Conservation (phyloP, 805 yeast species). For the Candida ortonii region DNA sequence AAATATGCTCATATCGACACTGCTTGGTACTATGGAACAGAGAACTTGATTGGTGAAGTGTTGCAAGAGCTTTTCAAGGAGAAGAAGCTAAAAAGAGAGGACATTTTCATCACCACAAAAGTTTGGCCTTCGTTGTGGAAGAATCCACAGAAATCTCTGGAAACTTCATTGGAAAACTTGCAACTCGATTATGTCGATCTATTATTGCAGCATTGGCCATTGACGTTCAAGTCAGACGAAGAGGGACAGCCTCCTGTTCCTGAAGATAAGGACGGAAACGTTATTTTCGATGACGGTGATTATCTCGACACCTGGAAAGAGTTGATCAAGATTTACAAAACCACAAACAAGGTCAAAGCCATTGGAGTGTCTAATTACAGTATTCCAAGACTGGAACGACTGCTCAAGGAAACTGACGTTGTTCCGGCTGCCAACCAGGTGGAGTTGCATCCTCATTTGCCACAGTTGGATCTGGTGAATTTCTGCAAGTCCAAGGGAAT, state of each 20-base stretch:
- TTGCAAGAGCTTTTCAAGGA: slow-evolving; percentile 46
- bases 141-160: slow-evolving; percentile 40
- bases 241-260: slow-evolving; percentile 40
- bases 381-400: slow-evolving; percentile 36
- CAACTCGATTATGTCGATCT: slow-evolving; percentile 46
- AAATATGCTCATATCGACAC: slow-evolving; percentile 52
- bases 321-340: slow-evolving; percentile 66
- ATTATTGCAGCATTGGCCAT: slow-evolving; percentile 50
- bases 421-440: slow-evolving; percentile 57
- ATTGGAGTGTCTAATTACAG: slow-evolving; percentile 60
- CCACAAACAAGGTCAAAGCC: slow-evolving; percentile 46
- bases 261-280: slow-evolving; percentile 35
- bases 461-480: slow-evolving; percentile 39
- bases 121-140: slow-evolving; percentile 51
- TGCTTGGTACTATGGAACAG: slow-evolving; percentile 50
- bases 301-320: slow-evolving; percentile 70
- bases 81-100: slow-evolving; percentile 47
- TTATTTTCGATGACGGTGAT: slow-evolving; percentile 76
- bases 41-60: slow-evolving; percentile 42
- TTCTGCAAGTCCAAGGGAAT: slow-evolving; percentile 38
- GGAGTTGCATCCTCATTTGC: slow-evolving; percentile 47
- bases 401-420: slow-evolving; percentile 42
- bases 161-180: slow-evolving; percentile 39
- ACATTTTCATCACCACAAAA: slow-evolving; percentile 70
- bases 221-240: slow-evolving; percentile 39